Base-by-base conservation (phyloP, 2,329 filamentous ascomycete genomes). In the Curvularia sp. region DNA sequence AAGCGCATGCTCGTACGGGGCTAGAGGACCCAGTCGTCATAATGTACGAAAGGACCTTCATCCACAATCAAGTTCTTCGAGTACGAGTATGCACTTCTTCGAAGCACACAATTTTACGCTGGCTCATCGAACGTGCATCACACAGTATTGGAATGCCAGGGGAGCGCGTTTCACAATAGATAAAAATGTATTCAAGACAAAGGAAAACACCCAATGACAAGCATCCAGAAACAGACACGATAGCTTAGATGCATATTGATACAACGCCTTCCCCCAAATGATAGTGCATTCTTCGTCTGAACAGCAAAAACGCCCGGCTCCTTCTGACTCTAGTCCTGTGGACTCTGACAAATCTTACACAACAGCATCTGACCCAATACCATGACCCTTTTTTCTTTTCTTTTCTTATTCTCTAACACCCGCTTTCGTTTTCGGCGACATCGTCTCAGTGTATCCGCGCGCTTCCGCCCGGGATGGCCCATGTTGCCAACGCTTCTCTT, bases 241-340 rank as follows among this genome's bases (percentile, higher is more conserved):
- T 24, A 15, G 24, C 42, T 22, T 47, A 39, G 42, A 53, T 39
- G 7, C 31, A 28, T 47, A 53, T 15, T 53, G 24, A 22, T 47
- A 53, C 51, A 53, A 46, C 28, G 26, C 15, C 15, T 38, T 18
- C 5, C 18, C 31, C 22, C 31, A 15, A 31, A 39, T 15, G 35
- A 44, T 20, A 30, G 6, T 18, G 15, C 24, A 9, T n/a, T 47
- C 30, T 46, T 15, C 24, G 18, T 43, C 12, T 8, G 9, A 47
- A 53, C 31, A 38, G 18, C 22, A 7, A 28, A 41, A 49, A 53
- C 51, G 51, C 51, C 51, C 42, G 9, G 28, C 31, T 38, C 48
- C 26, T 50, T 41, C 28, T 41, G n/a, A 26, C n/a, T 30, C n/a
- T 10, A 39, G 15, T 13, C 26, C 39, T 28, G 5, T 46, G 15